Evolutionary conservation across 345 rosid species (phyloP).

Genomic region (Lepidium aucheri): DNA sequence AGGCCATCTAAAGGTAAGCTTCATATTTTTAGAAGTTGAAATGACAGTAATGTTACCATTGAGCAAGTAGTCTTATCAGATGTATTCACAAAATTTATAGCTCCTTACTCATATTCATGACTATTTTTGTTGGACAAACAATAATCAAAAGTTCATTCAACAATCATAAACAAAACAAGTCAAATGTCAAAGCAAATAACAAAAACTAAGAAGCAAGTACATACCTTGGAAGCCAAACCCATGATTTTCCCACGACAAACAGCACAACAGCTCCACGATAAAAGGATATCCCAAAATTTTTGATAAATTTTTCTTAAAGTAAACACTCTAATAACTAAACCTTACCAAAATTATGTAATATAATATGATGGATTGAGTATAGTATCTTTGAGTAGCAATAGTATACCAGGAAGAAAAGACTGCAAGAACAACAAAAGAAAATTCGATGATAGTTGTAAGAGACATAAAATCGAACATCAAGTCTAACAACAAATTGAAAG

Average conservation of each 20-base stretch:
- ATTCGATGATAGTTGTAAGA: too few relatives aligned
- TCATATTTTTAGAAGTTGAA: too few relatives aligned
- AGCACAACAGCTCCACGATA: background rate
- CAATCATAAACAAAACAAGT: background rate
- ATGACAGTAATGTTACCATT: too few relatives aligned
- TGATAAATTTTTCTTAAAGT: background rate
- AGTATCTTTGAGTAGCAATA: background rate
- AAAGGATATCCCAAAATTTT: background rate
- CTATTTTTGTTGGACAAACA: background rate
- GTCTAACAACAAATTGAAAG: too few relatives aligned
- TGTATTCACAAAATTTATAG: too few relatives aligned
- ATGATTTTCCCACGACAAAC: background rate
- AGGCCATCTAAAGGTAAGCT: too few relatives aligned
- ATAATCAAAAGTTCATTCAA: background rate
- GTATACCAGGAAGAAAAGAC: background rate
- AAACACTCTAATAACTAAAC: background rate
- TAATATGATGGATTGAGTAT: background rate
- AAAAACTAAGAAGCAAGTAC: background rate
- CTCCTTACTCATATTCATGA: background rate
- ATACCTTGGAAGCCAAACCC: background rate
- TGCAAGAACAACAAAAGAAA: background rate
- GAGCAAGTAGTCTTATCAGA: too few relatives aligned
- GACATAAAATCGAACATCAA: too few relatives aligned
- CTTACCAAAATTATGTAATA: background rate
- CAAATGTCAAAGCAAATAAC: background rate